Base-by-base conservation (phyloP, 148 eudicot species). In the Linanthus parryae region DNA sequence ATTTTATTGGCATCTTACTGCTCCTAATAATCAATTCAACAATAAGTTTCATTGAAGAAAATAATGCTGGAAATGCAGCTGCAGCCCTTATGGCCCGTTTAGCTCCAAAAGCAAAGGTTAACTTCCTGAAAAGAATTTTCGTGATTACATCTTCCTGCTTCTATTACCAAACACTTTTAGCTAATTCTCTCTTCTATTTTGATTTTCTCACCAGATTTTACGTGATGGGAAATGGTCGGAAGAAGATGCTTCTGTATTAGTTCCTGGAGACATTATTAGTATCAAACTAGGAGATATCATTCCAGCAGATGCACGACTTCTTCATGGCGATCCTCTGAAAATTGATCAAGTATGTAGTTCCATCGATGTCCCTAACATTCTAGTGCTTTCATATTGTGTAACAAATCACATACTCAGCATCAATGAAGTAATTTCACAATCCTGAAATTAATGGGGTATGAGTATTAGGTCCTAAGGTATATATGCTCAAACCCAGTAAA, bases 301-400 rank as follows among this genome's bases (percentile, higher is more conserved):
- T 23, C 95, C 91, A 15, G 91, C 95, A 46, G 95, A 87, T 75
- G 88, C 95, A 52, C 95, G 95, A 59, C 88, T 87, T 50, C 71
- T 87, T 11, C 58, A 83, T 25, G 95, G 95, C 14, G 95, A 87
- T 67, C 85, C 95, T 47, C 66, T 86, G 24, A 86, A 86, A 68
- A 80, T 82, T 57, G 95, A 86, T 71, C 90, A 84, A 74, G 92
- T 72, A 59, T 4, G 41, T 5, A 17, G n/a, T n/a, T n/a, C n/a
- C n/a, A n/a, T n/a, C n/a, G n/a, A n/a, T n/a, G n/a, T n/a, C n/a
- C n/a, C n/a, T n/a, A n/a, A n/a, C n/a, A n/a, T n/a, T n/a, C n/a
- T n/a, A n/a, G n/a, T n/a, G n/a, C n/a, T n/a, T n/a, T n/a, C n/a
- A n/a, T n/a, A n/a, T n/a, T n/a, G n/a, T n/a, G n/a, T n/a, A n/a